A percentile compares a stretch with the other conserved stretches of the same genome.
Conservation (phyloP, 805 yeast genomes). For the Wickerhamiella shivajii region DNA sequence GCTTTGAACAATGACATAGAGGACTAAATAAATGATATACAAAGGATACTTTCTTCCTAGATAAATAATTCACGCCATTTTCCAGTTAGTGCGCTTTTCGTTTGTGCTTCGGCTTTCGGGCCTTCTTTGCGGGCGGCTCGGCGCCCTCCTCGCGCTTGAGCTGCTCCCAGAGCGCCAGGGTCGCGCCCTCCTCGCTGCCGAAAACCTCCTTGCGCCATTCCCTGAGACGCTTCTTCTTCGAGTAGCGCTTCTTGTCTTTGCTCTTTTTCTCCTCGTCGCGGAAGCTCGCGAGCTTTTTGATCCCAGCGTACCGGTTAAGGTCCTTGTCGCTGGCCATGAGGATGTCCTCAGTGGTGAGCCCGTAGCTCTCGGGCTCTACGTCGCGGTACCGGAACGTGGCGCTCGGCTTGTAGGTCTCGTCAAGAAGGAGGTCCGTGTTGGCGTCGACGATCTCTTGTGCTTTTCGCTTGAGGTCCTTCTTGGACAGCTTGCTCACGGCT, state of each 20-base stretch:
- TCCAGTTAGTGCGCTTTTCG: too few species aligned
- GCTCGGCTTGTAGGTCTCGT: constrained; percentile 34
- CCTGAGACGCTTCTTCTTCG: constrained; percentile 65
- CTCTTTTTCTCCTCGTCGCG: constrained; percentile 55
- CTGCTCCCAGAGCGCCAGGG: constrained; percentile 19
- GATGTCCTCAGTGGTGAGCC: constrained; percentile 73
- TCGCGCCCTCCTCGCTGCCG: constrained; percentile 36
- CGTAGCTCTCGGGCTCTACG: constrained; percentile 89
- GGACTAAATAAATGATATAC: too few species aligned
- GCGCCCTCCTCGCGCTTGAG: constrained; percentile 15
- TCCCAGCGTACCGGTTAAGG: constrained; percentile 69
- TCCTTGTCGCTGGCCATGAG: constrained; percentile 78
- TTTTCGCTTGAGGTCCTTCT: constrained; percentile 42
- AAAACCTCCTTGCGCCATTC: constrained; percentile 87
- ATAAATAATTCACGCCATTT: too few species aligned
- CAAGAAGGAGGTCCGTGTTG: constrained; percentile 48
- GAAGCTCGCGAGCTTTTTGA: constrained; percentile 89
- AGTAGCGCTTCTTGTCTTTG: constrained; percentile 71
- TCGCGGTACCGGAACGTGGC: constrained; percentile 72
- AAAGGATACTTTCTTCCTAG: too few species aligned
- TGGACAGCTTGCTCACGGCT: constrained; percentile 47
- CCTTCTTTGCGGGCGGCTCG: too few species aligned
- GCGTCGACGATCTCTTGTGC: constrained; percentile 72
- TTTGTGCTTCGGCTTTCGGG: too few species aligned
- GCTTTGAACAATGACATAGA: too few species aligned